A percentile compares a stretch with the other conserved stretches of the same genome.
Conservation (phyloP, 768 basidiomycete species). For the Artomyces pyxidatus region DNA sequence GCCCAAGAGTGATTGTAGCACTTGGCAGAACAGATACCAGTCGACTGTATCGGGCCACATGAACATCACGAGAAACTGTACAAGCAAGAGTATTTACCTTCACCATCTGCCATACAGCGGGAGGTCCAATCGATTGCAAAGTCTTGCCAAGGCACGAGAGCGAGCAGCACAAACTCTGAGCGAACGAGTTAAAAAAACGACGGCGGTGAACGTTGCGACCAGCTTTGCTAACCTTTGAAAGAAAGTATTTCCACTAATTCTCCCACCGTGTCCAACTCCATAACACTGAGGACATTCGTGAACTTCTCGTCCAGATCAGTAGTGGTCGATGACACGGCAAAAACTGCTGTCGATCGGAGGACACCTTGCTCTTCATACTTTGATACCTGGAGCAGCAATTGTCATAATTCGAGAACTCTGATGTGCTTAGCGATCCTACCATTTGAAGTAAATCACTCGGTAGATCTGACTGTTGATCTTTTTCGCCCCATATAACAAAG, state of each 20-base stretch:
- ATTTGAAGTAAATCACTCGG: conserved; percentile 48
- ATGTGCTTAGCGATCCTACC: conserved; percentile 31
- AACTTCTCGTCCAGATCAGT: conserved; percentile 56
- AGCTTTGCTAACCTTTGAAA: conserved; percentile 47
- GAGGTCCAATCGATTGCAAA: conserved; percentile 11
- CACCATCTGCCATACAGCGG: conserved; percentile 26
- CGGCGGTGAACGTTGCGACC: no score
- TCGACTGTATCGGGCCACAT: conserved; percentile 34
- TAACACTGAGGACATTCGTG: conserved; percentile 27
- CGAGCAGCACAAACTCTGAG: conserved; percentile 6
- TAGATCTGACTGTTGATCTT: conserved; percentile 28
- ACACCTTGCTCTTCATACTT: conserved; percentile 37
- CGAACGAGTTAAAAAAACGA: not conserved
- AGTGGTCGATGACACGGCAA: conserved; percentile 42
- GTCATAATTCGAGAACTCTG: not conserved
- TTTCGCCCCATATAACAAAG: conserved; percentile 52
- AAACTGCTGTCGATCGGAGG: conserved; percentile 33
- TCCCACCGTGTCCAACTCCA: conserved; percentile 51
- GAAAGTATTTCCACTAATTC: conserved; percentile 40
- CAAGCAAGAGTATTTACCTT: conserved; percentile 32
- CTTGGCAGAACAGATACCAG: conserved; percentile 43
- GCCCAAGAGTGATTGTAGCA: conserved; percentile 33
- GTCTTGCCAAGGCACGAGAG: conserved; percentile 7
- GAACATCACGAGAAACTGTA: not conserved
- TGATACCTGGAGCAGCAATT: conserved; percentile 31